Conservation (phyloP, 352 stramenopile genomes). For the Phytophthora foliorum region DNA sequence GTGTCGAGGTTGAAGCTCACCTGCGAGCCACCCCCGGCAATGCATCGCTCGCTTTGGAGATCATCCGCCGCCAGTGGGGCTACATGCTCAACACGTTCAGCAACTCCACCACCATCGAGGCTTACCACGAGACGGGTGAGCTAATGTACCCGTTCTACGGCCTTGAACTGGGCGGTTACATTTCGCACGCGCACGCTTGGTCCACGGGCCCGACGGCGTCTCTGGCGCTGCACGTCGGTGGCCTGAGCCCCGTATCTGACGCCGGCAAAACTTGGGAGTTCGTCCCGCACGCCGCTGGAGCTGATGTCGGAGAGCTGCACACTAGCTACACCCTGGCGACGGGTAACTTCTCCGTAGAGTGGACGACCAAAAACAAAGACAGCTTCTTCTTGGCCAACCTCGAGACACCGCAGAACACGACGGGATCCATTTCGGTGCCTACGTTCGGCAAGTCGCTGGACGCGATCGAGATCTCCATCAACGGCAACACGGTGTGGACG, state of each 20-base stretch:
- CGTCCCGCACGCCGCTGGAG: conserved; percentile 31
- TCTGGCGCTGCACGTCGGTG: conserved; percentile 37
- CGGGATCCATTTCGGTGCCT: conserved; percentile 41
- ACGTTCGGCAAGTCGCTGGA: conserved; percentile 41
- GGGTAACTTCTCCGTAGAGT: conserved; percentile 33
- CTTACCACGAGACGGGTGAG: conserved; percentile 43
- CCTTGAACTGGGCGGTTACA: conserved; percentile 35
- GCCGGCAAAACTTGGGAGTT: conserved; percentile 42
- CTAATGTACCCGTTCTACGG: conserved; percentile 51
- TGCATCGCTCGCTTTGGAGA: conserved; percentile 33
- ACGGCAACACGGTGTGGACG: conserved; percentile 39
- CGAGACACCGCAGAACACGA: conserved; percentile 26
- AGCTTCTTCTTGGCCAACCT: conserved; percentile 31
- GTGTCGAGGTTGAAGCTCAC: conserved; percentile 45
- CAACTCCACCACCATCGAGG: conserved; percentile 49
- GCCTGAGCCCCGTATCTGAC: conserved; percentile 31
- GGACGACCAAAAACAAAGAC: conserved; percentile 27
- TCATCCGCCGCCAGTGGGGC: conserved; percentile 46
- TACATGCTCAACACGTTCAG: conserved; percentile 53
- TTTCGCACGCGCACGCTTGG: conserved; percentile 49
- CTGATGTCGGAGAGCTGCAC: conserved; percentile 20
- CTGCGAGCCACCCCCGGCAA: conserved; percentile 36
- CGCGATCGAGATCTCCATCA: conserved; percentile 41
- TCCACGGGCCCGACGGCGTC: conserved; percentile 43
- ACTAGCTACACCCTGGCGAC: conserved; percentile 39